These are phyloP conservation scores for Termitomyces heimii DNA, from an alignment of 768 basidiomycete genomes.

Conservation along the genomic window DNA sequence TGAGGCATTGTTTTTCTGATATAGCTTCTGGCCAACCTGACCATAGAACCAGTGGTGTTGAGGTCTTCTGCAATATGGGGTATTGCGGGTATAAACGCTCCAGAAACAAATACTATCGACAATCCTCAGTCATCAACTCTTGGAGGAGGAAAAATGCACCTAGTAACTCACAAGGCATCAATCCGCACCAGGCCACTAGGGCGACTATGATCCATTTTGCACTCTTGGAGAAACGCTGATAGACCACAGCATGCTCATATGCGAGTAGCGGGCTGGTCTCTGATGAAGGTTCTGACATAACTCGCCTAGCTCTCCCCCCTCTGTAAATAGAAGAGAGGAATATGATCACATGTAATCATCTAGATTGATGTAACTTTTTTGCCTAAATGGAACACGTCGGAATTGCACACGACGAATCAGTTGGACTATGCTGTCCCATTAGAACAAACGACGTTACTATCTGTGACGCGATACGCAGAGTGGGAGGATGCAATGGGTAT, in stretches of 20 bases:
- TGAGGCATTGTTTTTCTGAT: background rate
- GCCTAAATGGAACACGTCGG: too few species aligned
- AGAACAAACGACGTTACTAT: too few species aligned
- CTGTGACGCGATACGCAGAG: too few species aligned
- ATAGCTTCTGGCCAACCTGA: conserved; percentile 38
- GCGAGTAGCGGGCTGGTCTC: conserved; percentile 30
- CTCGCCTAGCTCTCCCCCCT: too few species aligned
- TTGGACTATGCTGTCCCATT: too few species aligned
- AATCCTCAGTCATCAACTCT: background rate
- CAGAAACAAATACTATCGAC: conserved; percentile 56
- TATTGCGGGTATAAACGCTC: conserved; percentile 69
- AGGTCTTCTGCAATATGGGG: conserved; percentile 69
- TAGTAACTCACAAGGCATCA: conserved; percentile 48
- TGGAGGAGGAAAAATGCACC: background rate
- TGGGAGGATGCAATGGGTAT: too few species aligned
- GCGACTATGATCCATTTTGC: conserved; percentile 51
- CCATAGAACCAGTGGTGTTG: conserved; percentile 43
- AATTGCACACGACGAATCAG: too few species aligned
- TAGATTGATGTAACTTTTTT: too few species aligned
- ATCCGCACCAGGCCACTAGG: conserved; percentile 54
- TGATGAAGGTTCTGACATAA: conserved; percentile 4
- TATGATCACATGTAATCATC: too few species aligned
- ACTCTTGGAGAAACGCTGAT: conserved; percentile 47
- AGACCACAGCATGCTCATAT: conserved; percentile 32
- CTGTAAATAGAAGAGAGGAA: too few species aligned